These are phyloP conservation scores for Barbatosphaeria neglecta DNA, from an alignment of 495 filamentous ascomycete genomes.

Conservation along the genomic window DNA sequence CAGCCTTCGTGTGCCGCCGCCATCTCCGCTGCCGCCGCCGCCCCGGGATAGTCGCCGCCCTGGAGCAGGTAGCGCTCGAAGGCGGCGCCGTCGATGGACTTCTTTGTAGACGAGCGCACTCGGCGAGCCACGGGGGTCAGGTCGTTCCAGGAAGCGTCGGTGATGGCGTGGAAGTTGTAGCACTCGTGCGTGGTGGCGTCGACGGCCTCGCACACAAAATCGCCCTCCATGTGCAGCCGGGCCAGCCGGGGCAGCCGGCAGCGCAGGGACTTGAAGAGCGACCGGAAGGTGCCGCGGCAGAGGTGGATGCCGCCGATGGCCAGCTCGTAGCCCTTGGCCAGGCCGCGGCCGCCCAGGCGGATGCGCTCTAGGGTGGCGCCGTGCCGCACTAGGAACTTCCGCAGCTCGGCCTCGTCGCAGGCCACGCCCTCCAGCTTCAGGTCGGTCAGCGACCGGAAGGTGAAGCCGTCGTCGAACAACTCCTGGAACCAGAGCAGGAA, in stretches of 20 bases:
- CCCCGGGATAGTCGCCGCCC: conserved; percentile 26
- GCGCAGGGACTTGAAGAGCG: conserved; percentile 26
- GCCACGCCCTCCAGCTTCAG: conserved; percentile 31
- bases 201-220: conserved; percentile 28
- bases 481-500: conserved; percentile 28
- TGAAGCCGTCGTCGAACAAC: conserved; percentile 24
- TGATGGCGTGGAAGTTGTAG: conserved; percentile 31
- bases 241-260: conserved; percentile 21
- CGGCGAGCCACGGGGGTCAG: conserved; percentile 12
- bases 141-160: conserved; percentile 28
- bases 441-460: conserved; percentile 26
- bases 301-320: conserved; percentile 33
- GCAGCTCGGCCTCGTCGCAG: conserved; percentile 33
- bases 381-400: conserved; percentile 28
- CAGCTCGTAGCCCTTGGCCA: conserved; percentile 25
- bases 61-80: conserved; percentile 31
- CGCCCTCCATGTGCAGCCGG: conserved; percentile 33
- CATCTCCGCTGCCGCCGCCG: background rate
- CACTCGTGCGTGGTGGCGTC: conserved; percentile 24
- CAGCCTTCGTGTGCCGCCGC: background rate
- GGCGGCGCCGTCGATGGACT: conserved; percentile 26
- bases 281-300: conserved; percentile 30
- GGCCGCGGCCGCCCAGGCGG: conserved; percentile 32
- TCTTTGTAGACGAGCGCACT: conserved; percentile 16
- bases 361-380: conserved; percentile 25